phyloP scores from a whole-genome alignment of 176 grass and related monocot genomes.

The Avena insularis region DNA sequence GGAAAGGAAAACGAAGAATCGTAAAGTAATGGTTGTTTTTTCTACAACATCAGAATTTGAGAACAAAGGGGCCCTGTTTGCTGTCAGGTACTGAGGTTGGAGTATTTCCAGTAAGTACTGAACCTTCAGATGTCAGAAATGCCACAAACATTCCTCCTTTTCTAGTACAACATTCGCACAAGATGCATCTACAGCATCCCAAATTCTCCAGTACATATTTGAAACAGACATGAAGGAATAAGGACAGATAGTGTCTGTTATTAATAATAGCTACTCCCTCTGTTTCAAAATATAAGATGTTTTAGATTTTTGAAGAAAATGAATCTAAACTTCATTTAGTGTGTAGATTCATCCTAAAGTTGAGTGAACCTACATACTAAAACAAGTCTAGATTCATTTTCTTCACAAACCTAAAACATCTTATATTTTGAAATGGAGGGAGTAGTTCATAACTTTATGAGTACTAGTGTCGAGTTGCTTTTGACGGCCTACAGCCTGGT shows the following conservation, averaged over 20 bases:
- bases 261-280: too few relatives aligned
- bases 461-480: neutral
- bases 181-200: neutral
- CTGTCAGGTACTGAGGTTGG: slow-evolving; percentile 80
- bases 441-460: too few relatives aligned
- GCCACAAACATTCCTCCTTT: neutral
- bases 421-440: too few relatives aligned
- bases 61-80: slow-evolving; percentile 59
- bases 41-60: slow-evolving; percentile 33
- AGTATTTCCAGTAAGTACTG: slow-evolving; percentile 66
- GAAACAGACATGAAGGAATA: neutral
- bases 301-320: too few relatives aligned
- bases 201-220: neutral
- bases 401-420: too few relatives aligned
- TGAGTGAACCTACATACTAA: too few relatives aligned
- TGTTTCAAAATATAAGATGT: too few relatives aligned
- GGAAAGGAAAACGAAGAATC: slow-evolving; percentile 52
- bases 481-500: neutral
- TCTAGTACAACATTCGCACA: neutral
- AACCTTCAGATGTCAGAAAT: slow-evolving; percentile 4
- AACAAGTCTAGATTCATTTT: too few relatives aligned
- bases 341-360: too few relatives aligned
- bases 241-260: neutral
- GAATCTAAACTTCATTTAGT: too few relatives aligned
- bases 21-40: slow-evolving; percentile 39